Conservation (phyloP, 164 flowering plant genomes). For the Nelumbo lutea region DNA sequence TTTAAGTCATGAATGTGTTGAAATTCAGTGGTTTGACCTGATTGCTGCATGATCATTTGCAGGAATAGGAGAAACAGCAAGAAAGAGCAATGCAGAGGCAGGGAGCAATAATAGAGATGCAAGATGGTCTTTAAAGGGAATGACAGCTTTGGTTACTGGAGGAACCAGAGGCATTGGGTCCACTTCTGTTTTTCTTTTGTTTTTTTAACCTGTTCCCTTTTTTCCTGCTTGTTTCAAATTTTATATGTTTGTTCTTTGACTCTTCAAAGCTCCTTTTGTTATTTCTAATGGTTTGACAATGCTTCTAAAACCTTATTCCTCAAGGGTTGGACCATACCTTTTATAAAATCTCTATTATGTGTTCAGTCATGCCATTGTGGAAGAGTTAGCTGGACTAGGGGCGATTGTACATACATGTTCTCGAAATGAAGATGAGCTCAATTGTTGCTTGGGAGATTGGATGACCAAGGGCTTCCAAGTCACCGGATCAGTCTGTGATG, state of each 20-base stretch:
- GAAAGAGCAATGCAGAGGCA: not conserved
- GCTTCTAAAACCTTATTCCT: not conserved
- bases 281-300: not conserved
- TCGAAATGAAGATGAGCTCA: conserved; percentile 29
- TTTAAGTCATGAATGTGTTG: too few species aligned
- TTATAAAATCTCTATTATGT: not conserved
- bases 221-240: not conserved
- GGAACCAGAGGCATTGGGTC: conserved; percentile 28
- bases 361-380: conserved; percentile 37
- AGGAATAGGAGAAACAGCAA: too few species aligned
- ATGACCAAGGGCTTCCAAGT: conserved; percentile 30
- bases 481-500: conserved; percentile 37
- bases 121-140: conserved; percentile 25
- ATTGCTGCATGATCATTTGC: too few species aligned
- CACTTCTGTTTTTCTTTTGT: not conserved
- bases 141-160: conserved; percentile 29
- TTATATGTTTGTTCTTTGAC: not conserved
- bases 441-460: conserved; percentile 33
- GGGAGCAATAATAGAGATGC: not conserved
- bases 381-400: conserved; percentile 42
- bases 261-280: not conserved
- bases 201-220: not conserved
- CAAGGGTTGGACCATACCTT: not conserved
- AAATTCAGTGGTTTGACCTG: too few species aligned
- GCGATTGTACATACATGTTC: conserved; percentile 40